Conservation (phyloP, 768 basidiomycete genomes). For the Neoboletus magnificus region DNA sequence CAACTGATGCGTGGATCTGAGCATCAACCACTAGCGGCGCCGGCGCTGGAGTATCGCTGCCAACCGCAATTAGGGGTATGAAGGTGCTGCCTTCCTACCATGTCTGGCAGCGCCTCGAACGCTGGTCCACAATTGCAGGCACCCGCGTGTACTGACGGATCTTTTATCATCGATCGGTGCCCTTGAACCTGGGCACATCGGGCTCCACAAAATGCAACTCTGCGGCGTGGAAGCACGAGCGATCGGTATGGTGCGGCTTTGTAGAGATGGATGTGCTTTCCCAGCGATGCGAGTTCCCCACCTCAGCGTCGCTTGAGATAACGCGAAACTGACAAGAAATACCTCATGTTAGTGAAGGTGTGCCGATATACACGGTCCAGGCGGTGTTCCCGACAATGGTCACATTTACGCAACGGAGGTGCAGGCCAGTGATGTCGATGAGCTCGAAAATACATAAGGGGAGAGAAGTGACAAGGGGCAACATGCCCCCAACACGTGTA, state of each 20-base stretch:
- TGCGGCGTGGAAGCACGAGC: not conserved
- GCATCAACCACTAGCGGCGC: not conserved
- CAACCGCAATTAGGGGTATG: constrained; percentile 12
- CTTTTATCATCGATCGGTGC: constrained; percentile 9
- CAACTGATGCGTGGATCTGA: constrained; percentile 10
- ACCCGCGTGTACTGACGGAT: constrained; percentile 19
- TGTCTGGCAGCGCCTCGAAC: not conserved
- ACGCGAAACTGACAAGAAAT: not conserved
- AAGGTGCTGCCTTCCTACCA: not conserved
- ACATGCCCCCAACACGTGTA: constrained; percentile 39
- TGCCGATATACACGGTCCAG: constrained; percentile 2
- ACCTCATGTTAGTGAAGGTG: constrained; percentile 5
- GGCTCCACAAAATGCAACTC: constrained; percentile 4
- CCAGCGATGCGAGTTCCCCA: not conserved
- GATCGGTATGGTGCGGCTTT: not conserved
- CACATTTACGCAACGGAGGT: constrained; percentile 29
- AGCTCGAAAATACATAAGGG: constrained; percentile 17
- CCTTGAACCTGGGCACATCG: constrained; percentile 20
- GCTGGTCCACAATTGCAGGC: constrained; percentile 6
- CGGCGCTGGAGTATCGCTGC: constrained; percentile 14
- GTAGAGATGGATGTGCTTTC: not conserved
- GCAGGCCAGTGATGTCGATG: constrained; percentile 14
- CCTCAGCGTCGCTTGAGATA: constrained; percentile 7
- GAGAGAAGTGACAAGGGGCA: constrained; percentile 15
- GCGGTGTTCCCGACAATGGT: constrained; percentile 10